Base-by-base conservation (phyloP, 2,329 filamentous ascomycete species). In the Drechslerella coelobrocha region DNA sequence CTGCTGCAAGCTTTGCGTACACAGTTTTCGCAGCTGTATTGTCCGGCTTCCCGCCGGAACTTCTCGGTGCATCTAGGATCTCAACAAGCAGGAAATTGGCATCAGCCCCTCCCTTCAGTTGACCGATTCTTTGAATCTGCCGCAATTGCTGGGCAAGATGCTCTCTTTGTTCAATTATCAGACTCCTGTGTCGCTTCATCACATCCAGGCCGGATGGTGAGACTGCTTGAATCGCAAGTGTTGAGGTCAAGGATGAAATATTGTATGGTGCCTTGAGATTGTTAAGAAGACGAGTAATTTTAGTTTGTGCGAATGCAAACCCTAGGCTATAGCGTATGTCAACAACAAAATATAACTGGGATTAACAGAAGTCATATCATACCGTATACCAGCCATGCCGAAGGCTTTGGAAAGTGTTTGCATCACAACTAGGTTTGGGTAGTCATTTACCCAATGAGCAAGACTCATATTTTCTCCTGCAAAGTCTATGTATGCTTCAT, bases 351-450 rank as follows among this genome's bases (percentile, higher is more conserved):
- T 24, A 39, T 19, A 41, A 24, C 34, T 43, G 14, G 24, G 7
- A 12, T 24, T 7, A 2, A 10, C 1, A n/a, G 51, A 37, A 29
- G 10, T 21, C 17, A 7, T 4, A 47, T 2, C 53, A 27, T 63
- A 73, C 62, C 94, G 85, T 77, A 99, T 96, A 54, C 93, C 94
- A 2, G 94, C 94, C 77, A 99, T 85, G 26, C 94, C 94, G 77
- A 99, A 99, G 0, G 92, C 94, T 79, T 99, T 99, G 76, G 90
- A 96, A n/a, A 97, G 84, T 0, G 94, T 99, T 82, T 99, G 94
- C 90, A 97, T 91, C 63, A 99, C 92, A 17, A 97, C 92, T 24
- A 99, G 83, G 79, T 99, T 99, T 54, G 93, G 92, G 86, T 90
- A 95, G 77, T 96, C 92, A 34, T 85, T 83, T 0, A 96, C 92